Conservation (phyloP, 495 filamentous ascomycete species). For the Penicillium simplicissimum region DNA sequence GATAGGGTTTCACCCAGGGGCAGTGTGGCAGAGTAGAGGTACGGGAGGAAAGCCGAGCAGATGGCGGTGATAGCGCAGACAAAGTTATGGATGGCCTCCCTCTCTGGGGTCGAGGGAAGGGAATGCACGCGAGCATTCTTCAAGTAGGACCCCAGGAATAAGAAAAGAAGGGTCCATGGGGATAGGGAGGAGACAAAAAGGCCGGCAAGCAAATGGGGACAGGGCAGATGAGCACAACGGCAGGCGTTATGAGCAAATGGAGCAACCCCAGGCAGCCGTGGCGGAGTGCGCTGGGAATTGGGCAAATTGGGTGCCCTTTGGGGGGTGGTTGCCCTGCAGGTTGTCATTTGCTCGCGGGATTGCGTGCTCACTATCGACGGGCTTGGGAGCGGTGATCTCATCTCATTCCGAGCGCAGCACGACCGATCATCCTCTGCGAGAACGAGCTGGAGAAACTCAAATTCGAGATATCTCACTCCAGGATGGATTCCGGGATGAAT, state of each 20-base stretch:
- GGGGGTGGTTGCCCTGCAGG: not conserved
- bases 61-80: not conserved
- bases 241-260: not conserved
- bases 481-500: not conserved
- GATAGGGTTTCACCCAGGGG: not conserved
- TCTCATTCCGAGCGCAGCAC: constrained; percentile 6
- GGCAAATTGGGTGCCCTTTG: not conserved
- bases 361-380: constrained; percentile 41
- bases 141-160: constrained; percentile 7
- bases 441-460: not conserved
- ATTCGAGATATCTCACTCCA: not conserved
- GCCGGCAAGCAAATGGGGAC: not conserved
- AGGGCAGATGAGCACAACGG: constrained; percentile 6
- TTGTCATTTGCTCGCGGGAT: constrained; percentile 44
- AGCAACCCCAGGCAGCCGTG: constrained; percentile 8
- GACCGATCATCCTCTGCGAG: constrained; percentile 1
- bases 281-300: not conserved
- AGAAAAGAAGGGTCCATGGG: constrained; percentile 15
- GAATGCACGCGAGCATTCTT: constrained; percentile 24
- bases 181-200: constrained; percentile 3
- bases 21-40: not conserved
- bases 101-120: constrained; percentile 10
- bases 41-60: not conserved
- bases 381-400: constrained; percentile 25
- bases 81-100: constrained; percentile 12